Conservation (phyloP, 805 yeast species). For the Metschnikowia proteae region DNA sequence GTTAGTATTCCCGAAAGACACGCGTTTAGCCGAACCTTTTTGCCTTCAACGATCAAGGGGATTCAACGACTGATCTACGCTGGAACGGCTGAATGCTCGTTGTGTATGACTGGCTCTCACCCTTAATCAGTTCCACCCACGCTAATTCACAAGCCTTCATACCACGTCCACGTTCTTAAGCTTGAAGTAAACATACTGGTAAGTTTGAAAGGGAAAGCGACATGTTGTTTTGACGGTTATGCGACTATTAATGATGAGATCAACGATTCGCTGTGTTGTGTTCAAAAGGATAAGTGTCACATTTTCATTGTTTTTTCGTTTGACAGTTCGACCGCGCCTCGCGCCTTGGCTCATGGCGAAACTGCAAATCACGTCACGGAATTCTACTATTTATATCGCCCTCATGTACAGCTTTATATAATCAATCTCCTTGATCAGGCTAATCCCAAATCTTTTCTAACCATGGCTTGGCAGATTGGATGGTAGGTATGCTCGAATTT, state of each 20-base stretch:
- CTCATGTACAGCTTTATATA: not conserved
- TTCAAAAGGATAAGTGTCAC: not conserved
- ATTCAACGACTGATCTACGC: too few relatives aligned
- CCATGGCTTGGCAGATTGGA: slow-evolving; percentile 79
- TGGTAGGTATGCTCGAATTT: slow-evolving; percentile 63
- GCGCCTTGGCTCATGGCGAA: not conserved
- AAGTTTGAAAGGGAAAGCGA: slow-evolving; percentile 35
- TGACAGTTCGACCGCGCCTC: slow-evolving; percentile 6
- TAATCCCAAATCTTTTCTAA: slow-evolving; percentile 72
- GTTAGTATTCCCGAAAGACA: slow-evolving; percentile 1
- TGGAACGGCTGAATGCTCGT: too few relatives aligned
- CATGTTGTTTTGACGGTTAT: slow-evolving; percentile 1
- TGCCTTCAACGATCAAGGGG: too few relatives aligned
- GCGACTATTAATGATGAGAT: not conserved
- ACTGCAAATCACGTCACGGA: too few relatives aligned
- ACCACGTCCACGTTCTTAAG: not conserved
- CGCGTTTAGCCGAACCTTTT: too few relatives aligned
- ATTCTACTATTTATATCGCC: too few relatives aligned
- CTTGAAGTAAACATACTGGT: slow-evolving; percentile 32
- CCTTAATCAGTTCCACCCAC: too few relatives aligned
- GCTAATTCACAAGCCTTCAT: not conserved
- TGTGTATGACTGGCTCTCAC: not conserved
- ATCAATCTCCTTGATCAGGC: slow-evolving; percentile 2
- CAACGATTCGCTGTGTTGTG: not conserved
- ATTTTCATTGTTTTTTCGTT: not conserved